phyloP scores from a whole-genome alignment of 139 green algal genomes.

The Gonium pectorale region DNA sequence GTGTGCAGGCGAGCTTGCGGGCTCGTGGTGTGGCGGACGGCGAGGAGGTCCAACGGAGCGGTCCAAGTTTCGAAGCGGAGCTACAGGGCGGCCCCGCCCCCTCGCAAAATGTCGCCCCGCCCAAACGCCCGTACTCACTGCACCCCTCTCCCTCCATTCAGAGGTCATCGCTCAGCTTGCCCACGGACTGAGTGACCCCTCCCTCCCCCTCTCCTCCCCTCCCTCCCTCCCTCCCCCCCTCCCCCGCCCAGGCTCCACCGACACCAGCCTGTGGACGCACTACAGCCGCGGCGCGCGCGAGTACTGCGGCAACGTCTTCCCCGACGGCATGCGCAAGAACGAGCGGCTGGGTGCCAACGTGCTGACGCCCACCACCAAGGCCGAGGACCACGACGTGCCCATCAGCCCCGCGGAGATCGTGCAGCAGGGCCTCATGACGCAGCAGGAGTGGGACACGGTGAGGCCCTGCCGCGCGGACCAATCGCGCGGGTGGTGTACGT shows the following conservation, averaged over 20 bases:
- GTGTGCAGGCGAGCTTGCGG: too few relatives aligned
- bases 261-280: constrained; percentile 98
- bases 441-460: constrained; percentile 84
- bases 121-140: too few relatives aligned
- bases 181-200: too few relatives aligned
- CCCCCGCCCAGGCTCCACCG: constrained; percentile 83
- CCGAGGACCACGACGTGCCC: constrained; percentile 91
- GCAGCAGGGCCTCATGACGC: constrained; percentile 86
- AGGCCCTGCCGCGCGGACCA: too few relatives aligned
- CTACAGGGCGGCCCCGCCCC: too few relatives aligned
- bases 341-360: constrained; percentile 85
- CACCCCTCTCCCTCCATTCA: too few relatives aligned
- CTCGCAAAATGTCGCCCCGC: too few relatives aligned
- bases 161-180: too few relatives aligned
- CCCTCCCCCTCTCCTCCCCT: neutral
- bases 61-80: too few relatives aligned
- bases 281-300: constrained; percentile 88
- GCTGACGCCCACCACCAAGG: constrained; percentile 98
- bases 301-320: constrained; percentile 97
- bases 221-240: neutral
- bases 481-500: neutral
- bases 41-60: too few relatives aligned
- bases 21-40: too few relatives aligned
- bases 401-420: constrained; percentile 79
- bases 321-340: constrained; percentile 97